Evolutionary conservation across 2,329 filamentous ascomycete genomes (phyloP).

Genomic region (Cryphonectria carpinicola): DNA sequence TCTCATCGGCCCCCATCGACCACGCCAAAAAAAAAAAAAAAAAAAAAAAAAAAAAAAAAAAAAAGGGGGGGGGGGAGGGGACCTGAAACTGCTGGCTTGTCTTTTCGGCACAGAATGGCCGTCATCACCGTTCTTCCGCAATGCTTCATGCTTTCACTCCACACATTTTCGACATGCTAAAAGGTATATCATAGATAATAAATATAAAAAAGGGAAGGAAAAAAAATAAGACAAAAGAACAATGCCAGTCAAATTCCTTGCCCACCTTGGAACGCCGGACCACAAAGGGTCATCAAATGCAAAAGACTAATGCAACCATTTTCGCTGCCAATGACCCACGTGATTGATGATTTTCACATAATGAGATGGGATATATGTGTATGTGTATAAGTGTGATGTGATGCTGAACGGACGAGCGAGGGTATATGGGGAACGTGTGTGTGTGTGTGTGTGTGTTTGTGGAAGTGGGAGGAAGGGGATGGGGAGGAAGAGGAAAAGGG

Average conservation of each 20-base stretch:
- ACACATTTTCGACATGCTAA: constrained; percentile 20
- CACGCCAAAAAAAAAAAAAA: background rate
- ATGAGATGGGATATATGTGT: background rate
- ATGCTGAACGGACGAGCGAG: background rate
- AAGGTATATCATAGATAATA: constrained; percentile 26
- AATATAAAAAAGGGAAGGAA: background rate
- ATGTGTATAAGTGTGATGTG: background rate
- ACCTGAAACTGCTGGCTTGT: constrained; percentile 1
- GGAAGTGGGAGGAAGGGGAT: no score
- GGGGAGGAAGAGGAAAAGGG: no score
- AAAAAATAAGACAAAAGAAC: constrained; percentile 16
- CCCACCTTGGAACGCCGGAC: constrained; percentile 20
- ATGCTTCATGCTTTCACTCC: constrained; percentile 16
- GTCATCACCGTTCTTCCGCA: background rate
- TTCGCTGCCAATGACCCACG: constrained; percentile 19
- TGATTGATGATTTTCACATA: constrained; percentile 9
- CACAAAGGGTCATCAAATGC: constrained; percentile 18
- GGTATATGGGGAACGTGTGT: background rate
- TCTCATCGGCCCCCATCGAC: background rate
- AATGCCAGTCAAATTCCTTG: constrained; percentile 13
- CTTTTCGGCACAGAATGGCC: background rate
- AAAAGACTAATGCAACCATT: constrained; percentile 19
- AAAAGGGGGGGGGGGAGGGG: no score
- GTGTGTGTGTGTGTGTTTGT: no score
- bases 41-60: constrained; percentile 5